phyloP scores from a whole-genome alignment of 441 rosid genomes.

The Eruca vesicaria region DNA sequence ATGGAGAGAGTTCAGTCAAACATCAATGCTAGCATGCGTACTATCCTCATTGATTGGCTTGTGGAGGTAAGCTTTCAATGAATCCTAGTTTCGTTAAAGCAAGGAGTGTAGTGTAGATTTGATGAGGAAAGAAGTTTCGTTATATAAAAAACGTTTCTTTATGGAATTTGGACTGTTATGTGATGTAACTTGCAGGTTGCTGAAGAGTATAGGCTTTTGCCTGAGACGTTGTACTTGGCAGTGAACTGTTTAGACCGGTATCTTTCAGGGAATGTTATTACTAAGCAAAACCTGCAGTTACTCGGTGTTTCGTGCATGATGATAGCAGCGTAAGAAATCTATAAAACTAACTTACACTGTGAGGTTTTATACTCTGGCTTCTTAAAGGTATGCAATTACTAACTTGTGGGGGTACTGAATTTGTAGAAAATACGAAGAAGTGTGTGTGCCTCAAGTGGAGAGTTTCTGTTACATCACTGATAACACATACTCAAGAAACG shows the following conservation, averaged over 20 bases:
- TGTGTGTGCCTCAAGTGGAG: constrained; percentile 90
- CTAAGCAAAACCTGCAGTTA: constrained; percentile 74
- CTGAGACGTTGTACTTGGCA: constrained; percentile 77
- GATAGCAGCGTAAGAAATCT: constrained; percentile 79
- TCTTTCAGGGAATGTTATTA: constrained; percentile 78
- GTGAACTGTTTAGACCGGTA: constrained; percentile 88
- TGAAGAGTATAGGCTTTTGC: constrained; percentile 87
- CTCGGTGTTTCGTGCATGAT: constrained; percentile 94
- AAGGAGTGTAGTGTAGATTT: too few relatives aligned
- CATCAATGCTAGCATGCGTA: constrained; percentile 79
- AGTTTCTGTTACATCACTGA: constrained; percentile 89
- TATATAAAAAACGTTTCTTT: neutral
- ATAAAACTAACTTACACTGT: neutral
- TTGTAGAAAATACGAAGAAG: constrained; percentile 87
- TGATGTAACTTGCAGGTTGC: constrained; percentile 62
- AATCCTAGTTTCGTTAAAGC: too few relatives aligned
- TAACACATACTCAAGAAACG: constrained; percentile 79
- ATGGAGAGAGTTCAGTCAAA: constrained; percentile 71
- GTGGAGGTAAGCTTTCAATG: constrained; percentile 60
- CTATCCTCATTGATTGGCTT: constrained; percentile 84
- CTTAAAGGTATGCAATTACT: too few relatives aligned
- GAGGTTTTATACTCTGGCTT: neutral
- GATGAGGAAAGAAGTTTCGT: too few relatives aligned
- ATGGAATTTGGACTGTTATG: neutral
- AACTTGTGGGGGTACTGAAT: constrained; percentile 10